Evolutionary conservation across 1,284 basidiomycete genomes (phyloP).

Genomic region (Ganoderma lingzhi): DNA sequence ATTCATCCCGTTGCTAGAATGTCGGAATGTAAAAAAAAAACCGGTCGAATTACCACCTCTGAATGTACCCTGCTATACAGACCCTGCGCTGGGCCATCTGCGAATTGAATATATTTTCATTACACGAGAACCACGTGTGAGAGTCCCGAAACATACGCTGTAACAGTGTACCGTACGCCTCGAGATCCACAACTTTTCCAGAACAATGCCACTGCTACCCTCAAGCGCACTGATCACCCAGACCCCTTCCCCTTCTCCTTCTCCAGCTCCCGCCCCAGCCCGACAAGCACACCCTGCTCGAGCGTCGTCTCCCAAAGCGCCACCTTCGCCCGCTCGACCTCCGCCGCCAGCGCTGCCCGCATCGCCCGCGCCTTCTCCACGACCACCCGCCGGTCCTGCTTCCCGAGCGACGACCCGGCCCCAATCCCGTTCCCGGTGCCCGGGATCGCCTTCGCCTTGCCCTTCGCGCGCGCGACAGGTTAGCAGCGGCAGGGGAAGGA

Average conservation of each 20-base stretch:
- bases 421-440: slow-evolving; percentile 14
- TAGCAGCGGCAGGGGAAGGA: neutral
- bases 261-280: slow-evolving; percentile 52
- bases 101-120: neutral
- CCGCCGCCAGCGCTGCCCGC: slow-evolving; percentile 57
- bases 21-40: neutral
- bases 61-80: neutral
- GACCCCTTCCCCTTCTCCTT: slow-evolving; percentile 17
- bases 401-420: slow-evolving; percentile 11
- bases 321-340: slow-evolving; percentile 66
- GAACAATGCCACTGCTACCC: neutral
- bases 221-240: neutral
- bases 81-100: neutral
- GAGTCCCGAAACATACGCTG: neutral
- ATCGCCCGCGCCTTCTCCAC: slow-evolving; percentile 57
- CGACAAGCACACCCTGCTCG: slow-evolving; percentile 72
- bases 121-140: neutral
- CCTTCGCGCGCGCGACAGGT: slow-evolving; percentile 21
- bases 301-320: slow-evolving; percentile 79
- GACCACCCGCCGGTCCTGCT: slow-evolving; percentile 25
- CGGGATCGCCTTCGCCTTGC: slow-evolving; percentile 26
- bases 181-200: neutral
- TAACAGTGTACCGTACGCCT: neutral
- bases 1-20: neutral
- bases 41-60: no score